These are phyloP conservation scores for Blastobotrys persicus DNA, from an alignment of 1,139 yeast genomes.

Conservation along the genomic window DNA sequence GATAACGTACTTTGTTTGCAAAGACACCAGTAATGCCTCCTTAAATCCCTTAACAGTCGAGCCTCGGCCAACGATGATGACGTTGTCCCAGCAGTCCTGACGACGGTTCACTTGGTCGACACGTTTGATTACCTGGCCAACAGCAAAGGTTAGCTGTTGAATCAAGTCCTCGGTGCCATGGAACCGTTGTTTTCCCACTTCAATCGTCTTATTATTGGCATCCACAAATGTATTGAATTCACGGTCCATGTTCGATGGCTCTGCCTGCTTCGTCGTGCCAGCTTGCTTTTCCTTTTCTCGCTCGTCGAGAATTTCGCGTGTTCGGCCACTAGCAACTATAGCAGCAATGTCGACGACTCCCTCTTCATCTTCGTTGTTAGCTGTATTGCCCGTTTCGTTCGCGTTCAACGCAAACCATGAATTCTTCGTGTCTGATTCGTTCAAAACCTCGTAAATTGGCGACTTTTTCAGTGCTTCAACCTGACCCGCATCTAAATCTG, in stretches of 20 bases:
- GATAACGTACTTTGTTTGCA: slow-evolving; percentile 58
- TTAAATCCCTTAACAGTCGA: slow-evolving; percentile 71
- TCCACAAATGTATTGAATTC: slow-evolving; percentile 66
- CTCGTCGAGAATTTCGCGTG: slow-evolving; percentile 62
- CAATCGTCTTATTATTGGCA: slow-evolving; percentile 50
- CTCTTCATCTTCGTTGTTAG: slow-evolving; percentile 52
- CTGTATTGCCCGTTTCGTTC: slow-evolving; percentile 31
- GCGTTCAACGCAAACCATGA: slow-evolving; percentile 58
- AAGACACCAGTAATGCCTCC: slow-evolving; percentile 61
- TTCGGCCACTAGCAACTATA: slow-evolving; percentile 73
- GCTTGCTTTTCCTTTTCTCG: slow-evolving; percentile 49
- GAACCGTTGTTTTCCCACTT: slow-evolving; percentile 84
- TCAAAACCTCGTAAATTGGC: slow-evolving; percentile 70
- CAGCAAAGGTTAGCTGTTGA: slow-evolving; percentile 50
- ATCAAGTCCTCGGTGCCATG: slow-evolving; percentile 68
- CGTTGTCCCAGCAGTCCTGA: slow-evolving; percentile 84
- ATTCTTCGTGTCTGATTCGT: slow-evolving; percentile 55
- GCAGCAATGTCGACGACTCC: slow-evolving; percentile 88
- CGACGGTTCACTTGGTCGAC: slow-evolving; percentile 69
- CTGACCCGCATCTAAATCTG: slow-evolving; percentile 56
- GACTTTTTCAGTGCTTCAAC: slow-evolving; percentile 75
- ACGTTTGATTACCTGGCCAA: slow-evolving; percentile 51
- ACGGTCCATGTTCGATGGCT: slow-evolving; percentile 41
- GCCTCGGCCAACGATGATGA: slow-evolving; percentile 76
- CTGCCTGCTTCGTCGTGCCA: slow-evolving; percentile 39